Evolutionary conservation across 2,329 filamentous ascomycete genomes (phyloP).

Genomic region (Coleophoma crateriformis): DNA sequence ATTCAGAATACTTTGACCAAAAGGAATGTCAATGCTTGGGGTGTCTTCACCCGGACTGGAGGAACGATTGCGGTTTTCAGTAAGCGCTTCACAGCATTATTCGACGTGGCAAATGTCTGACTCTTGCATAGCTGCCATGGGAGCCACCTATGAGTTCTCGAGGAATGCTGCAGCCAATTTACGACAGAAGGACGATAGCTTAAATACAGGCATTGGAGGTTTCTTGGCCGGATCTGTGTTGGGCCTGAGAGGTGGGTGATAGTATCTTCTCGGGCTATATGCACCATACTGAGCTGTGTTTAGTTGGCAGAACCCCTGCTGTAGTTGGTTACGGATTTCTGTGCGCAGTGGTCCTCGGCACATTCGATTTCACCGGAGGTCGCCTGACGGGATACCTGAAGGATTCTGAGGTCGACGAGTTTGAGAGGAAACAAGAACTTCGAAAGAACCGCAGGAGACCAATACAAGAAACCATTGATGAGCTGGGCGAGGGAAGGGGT

Average conservation of each 20-base stretch:
- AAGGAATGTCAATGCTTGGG: conserved; percentile 74
- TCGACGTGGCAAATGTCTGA: conserved; percentile 4
- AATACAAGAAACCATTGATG: conserved; percentile 58
- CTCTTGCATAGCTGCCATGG: conserved; percentile 51
- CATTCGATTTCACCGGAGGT: conserved; percentile 60
- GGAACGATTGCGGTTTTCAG: conserved; percentile 64
- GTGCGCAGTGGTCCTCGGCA: conserved; percentile 48
- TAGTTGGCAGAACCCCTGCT: conserved; percentile 56
- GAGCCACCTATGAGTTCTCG: conserved; percentile 62
- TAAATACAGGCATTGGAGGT: conserved; percentile 59
- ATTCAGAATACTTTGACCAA: conserved; percentile 83
- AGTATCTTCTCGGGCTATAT: too few relatives aligned
- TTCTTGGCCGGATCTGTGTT: conserved; percentile 58
- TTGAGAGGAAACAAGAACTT: conserved; percentile 55
- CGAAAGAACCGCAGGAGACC: conserved; percentile 57
- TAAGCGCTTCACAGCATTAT: conserved; percentile 29
- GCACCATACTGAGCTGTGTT: not conserved
- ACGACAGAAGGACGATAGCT: conserved; percentile 61
- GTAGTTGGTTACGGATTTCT: conserved; percentile 59
- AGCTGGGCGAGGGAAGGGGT: conserved; percentile 69
- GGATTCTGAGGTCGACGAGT: conserved; percentile 52
- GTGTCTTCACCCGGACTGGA: conserved; percentile 75
- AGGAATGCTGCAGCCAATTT: conserved; percentile 63
- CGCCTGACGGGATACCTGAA: conserved; percentile 44
- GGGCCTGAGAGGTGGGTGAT: conserved; percentile 49